Evolutionary conservation across 257 asterid genomes (phyloP).

Genomic region (Sherardia arvensis): DNA sequence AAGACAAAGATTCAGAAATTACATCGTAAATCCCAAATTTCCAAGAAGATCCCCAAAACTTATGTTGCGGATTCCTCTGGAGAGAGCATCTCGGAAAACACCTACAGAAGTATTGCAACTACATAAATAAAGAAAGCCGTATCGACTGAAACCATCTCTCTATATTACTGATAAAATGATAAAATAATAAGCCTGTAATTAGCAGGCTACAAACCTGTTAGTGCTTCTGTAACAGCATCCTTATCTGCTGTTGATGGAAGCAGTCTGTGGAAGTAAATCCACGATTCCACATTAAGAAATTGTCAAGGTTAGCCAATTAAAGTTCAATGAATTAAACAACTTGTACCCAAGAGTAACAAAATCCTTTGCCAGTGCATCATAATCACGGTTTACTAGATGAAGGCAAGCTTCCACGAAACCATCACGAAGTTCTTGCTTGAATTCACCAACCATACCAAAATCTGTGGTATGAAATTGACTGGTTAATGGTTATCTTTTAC

Average conservation of each 20-base stretch:
- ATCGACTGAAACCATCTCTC: background rate
- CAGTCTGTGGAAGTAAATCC: constrained; percentile 48
- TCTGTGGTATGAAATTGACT: constrained; percentile 33
- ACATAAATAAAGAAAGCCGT: background rate
- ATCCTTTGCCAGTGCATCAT: constrained; percentile 82
- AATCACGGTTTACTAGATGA: constrained; percentile 97
- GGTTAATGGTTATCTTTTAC: background rate
- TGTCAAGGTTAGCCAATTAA: constrained; percentile 1
- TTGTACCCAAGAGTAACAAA: constrained; percentile 92
- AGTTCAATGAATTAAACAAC: constrained; percentile 17
- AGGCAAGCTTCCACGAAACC: constrained; percentile 97
- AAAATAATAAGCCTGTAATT: background rate
- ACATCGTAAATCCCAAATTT: constrained; percentile 87
- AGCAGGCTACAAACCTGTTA: constrained; percentile 49
- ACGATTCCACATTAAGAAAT: constrained; percentile 11
- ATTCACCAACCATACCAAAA: constrained; percentile 99
- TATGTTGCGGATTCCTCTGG: constrained; percentile 70
- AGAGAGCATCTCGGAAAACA: constrained; percentile 76
- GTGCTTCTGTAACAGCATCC: constrained; percentile 75
- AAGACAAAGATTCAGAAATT: constrained; percentile 26
- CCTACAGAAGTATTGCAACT: constrained; percentile 36
- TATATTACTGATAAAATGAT: background rate
- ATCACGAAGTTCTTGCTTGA: constrained; percentile 86
- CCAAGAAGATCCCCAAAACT: constrained; percentile 93
- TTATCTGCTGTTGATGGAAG: constrained; percentile 88